Conservation (phyloP, 352 stramenopile species). For the Discostella stelligera region DNA sequence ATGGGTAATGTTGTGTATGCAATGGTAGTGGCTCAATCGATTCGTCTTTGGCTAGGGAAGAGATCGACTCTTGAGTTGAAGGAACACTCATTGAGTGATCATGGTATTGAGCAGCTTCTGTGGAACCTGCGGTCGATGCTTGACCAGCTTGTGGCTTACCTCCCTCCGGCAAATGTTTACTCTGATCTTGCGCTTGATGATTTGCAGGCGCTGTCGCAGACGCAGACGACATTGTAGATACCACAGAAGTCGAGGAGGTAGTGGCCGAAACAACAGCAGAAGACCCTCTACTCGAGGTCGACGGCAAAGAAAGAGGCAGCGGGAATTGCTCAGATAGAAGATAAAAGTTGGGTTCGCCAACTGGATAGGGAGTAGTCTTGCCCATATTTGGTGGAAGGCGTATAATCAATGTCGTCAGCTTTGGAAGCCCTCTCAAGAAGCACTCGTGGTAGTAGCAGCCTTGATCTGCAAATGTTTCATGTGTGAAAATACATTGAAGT, state of each 20-base stretch:
- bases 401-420: background rate
- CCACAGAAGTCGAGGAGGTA: background rate
- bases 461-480: constrained; percentile 19
- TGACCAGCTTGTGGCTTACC: background rate
- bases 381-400: background rate
- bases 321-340: background rate
- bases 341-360: constrained; percentile 4
- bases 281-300: background rate
- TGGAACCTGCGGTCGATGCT: background rate
- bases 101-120: background rate
- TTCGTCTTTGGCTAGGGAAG: background rate
- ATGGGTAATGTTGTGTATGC: background rate
- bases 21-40: background rate
- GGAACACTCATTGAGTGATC: background rate
- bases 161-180: background rate
- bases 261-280: background rate
- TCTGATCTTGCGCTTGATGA: background rate
- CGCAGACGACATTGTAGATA: background rate
- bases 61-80: background rate
- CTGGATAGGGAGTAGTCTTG: background rate
- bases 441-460: constrained; percentile 68
- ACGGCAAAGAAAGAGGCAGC: background rate
- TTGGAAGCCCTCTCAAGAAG: constrained; percentile 9
- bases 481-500: background rate
- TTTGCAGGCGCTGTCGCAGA: background rate